These are phyloP conservation scores for Durusdinium trenchii DNA, from an alignment of 73 alveolate species.

Conservation along the genomic window DNA sequence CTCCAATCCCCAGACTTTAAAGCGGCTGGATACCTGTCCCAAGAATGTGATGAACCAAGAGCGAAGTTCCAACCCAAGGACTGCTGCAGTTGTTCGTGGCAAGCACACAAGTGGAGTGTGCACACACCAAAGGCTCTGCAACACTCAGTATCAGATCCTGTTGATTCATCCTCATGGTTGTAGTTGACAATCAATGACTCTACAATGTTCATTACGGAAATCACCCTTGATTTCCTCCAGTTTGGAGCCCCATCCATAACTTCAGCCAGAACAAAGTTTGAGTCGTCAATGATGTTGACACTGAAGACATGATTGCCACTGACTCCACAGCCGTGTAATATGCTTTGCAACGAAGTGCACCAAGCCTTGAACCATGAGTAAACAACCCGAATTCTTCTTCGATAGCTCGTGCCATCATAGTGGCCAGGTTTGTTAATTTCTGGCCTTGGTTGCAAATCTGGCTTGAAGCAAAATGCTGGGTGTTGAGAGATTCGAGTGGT, in stretches of 20 bases:
- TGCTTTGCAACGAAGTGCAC: neutral
- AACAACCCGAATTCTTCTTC: too few relatives aligned
- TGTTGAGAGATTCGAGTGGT: neutral
- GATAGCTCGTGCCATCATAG: too few relatives aligned
- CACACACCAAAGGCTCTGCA: neutral
- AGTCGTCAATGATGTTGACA: neutral
- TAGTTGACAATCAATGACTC: neutral
- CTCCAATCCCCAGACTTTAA: neutral
- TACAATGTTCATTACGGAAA: neutral
- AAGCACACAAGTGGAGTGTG: slow-evolving; percentile 20
- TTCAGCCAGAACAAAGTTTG: neutral
- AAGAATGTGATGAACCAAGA: neutral
- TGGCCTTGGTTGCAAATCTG: neutral
- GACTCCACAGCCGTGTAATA: neutral
- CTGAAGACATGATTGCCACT: neutral
- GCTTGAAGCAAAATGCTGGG: neutral
- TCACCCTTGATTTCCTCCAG: neutral
- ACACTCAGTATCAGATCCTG: too few relatives aligned
- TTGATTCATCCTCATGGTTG: too few relatives aligned
- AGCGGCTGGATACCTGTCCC: neutral
- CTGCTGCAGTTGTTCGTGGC: neutral
- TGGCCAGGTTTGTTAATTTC: neutral
- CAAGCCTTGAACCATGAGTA: neutral
- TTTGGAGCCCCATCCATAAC: neutral
- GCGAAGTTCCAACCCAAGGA: neutral